Conservation (phyloP, 1,139 yeast species). For the Petasospora rhodanensis region DNA sequence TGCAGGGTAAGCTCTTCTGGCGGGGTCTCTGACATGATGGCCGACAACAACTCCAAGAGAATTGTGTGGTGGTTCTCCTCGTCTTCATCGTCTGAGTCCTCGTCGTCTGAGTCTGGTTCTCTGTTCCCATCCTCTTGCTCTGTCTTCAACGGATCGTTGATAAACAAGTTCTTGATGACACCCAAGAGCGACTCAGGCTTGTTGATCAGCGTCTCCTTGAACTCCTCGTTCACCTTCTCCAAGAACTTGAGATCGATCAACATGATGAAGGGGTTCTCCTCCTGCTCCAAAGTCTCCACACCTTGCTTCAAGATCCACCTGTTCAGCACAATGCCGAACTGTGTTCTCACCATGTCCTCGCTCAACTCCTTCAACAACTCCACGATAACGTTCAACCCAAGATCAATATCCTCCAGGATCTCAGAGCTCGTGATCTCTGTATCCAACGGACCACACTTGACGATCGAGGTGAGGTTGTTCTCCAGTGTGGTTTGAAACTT, state of each 20-base stretch:
- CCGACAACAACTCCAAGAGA: slow-evolving; percentile 50
- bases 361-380: slow-evolving; percentile 47
- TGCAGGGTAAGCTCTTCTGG: slow-evolving; percentile 21
- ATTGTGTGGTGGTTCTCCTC: slow-evolving; percentile 25
- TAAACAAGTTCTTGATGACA: slow-evolving; percentile 45
- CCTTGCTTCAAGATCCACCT: slow-evolving; percentile 48
- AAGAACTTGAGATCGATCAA: slow-evolving; percentile 61
- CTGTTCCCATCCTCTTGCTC: slow-evolving; percentile 19
- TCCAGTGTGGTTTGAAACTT: slow-evolving; percentile 37
- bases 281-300: slow-evolving; percentile 19
- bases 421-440: slow-evolving; percentile 23
- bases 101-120: slow-evolving; percentile 33
- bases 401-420: slow-evolving; percentile 48
- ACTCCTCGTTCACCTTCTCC: slow-evolving; percentile 56
- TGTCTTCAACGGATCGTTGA: slow-evolving; percentile 24
- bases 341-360: slow-evolving; percentile 40
- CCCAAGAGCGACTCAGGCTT: slow-evolving; percentile 58
- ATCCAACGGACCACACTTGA: slow-evolving; percentile 19
- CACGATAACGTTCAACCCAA: slow-evolving; percentile 42
- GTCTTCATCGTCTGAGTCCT: slow-evolving; percentile 38
- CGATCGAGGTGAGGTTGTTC: slow-evolving; percentile 52
- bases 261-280: slow-evolving; percentile 48
- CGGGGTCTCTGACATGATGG: slow-evolving; percentile 44
- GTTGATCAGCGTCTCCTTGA: slow-evolving; percentile 56
- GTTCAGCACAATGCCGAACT: slow-evolving; percentile 51